phyloP scores from a whole-genome alignment of 2,329 filamentous ascomycete species.

The Claviceps digitariae region DNA sequence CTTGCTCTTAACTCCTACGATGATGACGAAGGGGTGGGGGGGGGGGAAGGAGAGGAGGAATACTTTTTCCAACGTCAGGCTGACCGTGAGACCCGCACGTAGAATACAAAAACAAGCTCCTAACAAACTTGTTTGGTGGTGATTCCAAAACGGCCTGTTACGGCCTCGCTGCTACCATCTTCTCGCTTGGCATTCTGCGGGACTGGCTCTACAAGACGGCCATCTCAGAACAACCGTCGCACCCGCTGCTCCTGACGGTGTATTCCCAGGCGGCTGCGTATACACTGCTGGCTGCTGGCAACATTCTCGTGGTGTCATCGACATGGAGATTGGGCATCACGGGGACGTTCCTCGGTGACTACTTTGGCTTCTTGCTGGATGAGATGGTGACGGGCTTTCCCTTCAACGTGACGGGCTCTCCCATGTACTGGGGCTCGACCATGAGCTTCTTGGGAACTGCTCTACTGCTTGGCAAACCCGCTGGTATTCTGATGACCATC shows the following conservation, averaged over 20 bases:
- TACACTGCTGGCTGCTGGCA: slow-evolving; percentile 60
- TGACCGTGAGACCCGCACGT: slow-evolving; percentile 9
- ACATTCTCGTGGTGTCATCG: slow-evolving; percentile 72
- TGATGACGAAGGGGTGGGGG: no score
- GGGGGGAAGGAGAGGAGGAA: no score
- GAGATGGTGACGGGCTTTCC: slow-evolving; percentile 87
- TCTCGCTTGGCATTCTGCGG: slow-evolving; percentile 78
- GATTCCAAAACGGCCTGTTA: slow-evolving; percentile 76
- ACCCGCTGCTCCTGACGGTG: slow-evolving; percentile 54
- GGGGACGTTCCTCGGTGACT: slow-evolving; percentile 93
- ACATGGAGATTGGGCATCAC: slow-evolving; percentile 90
- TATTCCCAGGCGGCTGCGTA: slow-evolving; percentile 51
- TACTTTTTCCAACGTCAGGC: background rate
- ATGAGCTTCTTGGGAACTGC: slow-evolving; percentile 85
- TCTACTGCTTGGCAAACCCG: slow-evolving; percentile 73
- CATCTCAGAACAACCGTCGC: slow-evolving; percentile 59
- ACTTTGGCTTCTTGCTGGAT: slow-evolving; percentile 98
- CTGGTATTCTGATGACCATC: slow-evolving; percentile 62
- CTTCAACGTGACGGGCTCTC: slow-evolving; percentile 79
- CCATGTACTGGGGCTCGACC: slow-evolving; percentile 94
- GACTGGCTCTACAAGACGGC: slow-evolving; percentile 81
- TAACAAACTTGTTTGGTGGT: slow-evolving; percentile 77
- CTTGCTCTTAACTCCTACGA: no score
- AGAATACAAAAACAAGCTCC: slow-evolving; percentile 86
- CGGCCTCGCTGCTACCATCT: slow-evolving; percentile 75